Evolutionary conservation across 179 eudicot species (phyloP).

Genomic region (Patellifolia procumbens): DNA sequence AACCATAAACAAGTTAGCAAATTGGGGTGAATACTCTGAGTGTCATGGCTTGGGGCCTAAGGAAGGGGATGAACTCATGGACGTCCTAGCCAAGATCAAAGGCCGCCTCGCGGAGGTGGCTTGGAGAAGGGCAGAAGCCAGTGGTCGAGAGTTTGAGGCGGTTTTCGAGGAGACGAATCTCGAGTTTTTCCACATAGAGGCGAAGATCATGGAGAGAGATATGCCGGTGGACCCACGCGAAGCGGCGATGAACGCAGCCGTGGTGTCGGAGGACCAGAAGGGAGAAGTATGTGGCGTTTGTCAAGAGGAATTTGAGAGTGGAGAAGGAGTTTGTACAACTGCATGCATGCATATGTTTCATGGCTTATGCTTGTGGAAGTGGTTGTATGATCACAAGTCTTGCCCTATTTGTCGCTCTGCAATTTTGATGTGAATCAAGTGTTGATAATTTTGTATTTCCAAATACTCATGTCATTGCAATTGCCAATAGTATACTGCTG

Average conservation of each 20-base stretch:
- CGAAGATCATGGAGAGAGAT: background rate
- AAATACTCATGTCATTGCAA: too few relatives aligned
- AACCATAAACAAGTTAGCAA: conserved; percentile 2
- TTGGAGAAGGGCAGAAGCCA: background rate
- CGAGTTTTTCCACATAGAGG: conserved; percentile 7
- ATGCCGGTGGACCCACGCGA: conserved; percentile 18
- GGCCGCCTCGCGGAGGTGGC: conserved; percentile 19
- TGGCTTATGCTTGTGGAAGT: conserved; percentile 28
- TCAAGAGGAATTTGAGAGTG: conserved; percentile 28
- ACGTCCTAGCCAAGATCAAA: background rate
- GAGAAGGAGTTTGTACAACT: background rate
- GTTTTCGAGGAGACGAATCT: conserved; percentile 19
- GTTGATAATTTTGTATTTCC: too few relatives aligned
- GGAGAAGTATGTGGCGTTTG: conserved; percentile 30
- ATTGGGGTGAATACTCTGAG: background rate
- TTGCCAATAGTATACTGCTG: background rate
- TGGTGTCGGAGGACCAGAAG: conserved; percentile 5
- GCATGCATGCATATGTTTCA: conserved; percentile 34
- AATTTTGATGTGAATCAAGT: background rate
- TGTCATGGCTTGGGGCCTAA: background rate
- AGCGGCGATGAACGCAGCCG: conserved; percentile 3
- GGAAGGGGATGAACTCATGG: background rate
- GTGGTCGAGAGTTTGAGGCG: conserved; percentile 4
- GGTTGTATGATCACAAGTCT: conserved; percentile 17
- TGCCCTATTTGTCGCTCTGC: conserved; percentile 27